phyloP scores from a whole-genome alignment of 1,139 yeast genomes.

The Eremothecium coryli region DNA sequence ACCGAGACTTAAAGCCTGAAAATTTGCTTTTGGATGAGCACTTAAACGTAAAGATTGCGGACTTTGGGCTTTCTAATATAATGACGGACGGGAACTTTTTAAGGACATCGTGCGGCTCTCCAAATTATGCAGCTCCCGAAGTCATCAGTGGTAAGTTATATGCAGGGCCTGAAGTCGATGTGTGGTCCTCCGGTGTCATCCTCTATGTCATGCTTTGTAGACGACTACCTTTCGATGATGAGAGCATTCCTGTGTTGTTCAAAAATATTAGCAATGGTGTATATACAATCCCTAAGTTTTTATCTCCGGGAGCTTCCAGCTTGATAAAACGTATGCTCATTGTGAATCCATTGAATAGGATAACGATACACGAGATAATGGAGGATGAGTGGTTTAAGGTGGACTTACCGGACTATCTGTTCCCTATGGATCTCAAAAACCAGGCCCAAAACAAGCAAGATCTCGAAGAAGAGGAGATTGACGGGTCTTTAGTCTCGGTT shows the following conservation, averaged over 20 bases:
- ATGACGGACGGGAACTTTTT: conserved; percentile 98
- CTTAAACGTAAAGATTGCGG: conserved; percentile 90
- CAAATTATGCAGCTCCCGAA: conserved; percentile 98
- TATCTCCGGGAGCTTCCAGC: conserved; percentile 81
- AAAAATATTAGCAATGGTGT: conserved; percentile 94
- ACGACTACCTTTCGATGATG: conserved; percentile 94
- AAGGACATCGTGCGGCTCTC: conserved; percentile 94
- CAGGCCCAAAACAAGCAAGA: conserved; percentile 33
- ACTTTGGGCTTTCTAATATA: conserved; percentile 88
- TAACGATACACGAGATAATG: conserved; percentile 88
- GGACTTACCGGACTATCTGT: conserved; percentile 71
- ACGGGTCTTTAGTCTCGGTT: conserved; percentile 72
- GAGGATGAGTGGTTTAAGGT: conserved; percentile 93
- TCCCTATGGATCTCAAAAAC: conserved; percentile 54
- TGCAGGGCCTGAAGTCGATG: conserved; percentile 98
- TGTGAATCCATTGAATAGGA: conserved; percentile 91
- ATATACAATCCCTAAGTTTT: conserved; percentile 81
- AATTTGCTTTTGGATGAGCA: conserved; percentile 84
- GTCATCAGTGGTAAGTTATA: conserved; percentile 92
- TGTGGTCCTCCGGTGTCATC: conserved; percentile 97
- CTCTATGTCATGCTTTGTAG: conserved; percentile 96
- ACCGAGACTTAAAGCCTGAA: conserved; percentile 80
- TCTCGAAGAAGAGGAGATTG: conserved; percentile 41
- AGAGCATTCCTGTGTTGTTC: conserved; percentile 90
- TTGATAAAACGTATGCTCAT: conserved; percentile 87